Evolutionary conservation across 345 rosid genomes (phyloP).

Genomic region (Murraya koenigii): DNA sequence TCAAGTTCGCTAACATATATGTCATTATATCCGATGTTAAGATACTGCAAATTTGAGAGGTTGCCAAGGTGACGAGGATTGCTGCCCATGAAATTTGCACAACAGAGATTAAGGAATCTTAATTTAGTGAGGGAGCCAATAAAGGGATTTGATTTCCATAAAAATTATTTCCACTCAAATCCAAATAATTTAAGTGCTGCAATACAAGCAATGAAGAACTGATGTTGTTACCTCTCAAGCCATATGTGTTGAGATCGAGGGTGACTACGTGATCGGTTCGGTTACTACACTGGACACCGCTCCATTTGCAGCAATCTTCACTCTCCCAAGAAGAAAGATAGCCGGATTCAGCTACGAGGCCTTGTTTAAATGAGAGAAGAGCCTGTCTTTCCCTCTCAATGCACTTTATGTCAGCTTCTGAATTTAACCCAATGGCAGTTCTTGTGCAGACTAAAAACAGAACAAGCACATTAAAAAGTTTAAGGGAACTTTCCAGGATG

Average conservation of each 20-base stretch:
- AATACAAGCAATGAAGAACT: conserved; percentile 36
- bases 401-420: conserved; percentile 2
- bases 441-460: background rate
- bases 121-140: conserved; percentile 26
- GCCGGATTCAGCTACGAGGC: conserved; percentile 7
- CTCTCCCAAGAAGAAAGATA: conserved; percentile 27
- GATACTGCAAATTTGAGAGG: conserved; percentile 10
- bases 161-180: conserved; percentile 39
- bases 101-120: background rate
- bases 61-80: conserved; percentile 4
- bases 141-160: conserved; percentile 33
- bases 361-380: conserved; percentile 22
- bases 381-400: conserved; percentile 20
- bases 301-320: conserved; percentile 29
- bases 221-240: background rate
- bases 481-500: background rate
- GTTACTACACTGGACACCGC: conserved; percentile 21
- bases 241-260: conserved; percentile 21
- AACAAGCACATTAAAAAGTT: background rate
- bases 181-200: conserved; percentile 34
- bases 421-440: background rate
- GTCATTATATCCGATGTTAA: background rate
- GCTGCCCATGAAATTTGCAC: background rate
- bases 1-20: background rate
- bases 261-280: background rate